Evolutionary conservation across 495 filamentous ascomycete species (phyloP).

Genomic region (Penicillium verhagenii): DNA sequence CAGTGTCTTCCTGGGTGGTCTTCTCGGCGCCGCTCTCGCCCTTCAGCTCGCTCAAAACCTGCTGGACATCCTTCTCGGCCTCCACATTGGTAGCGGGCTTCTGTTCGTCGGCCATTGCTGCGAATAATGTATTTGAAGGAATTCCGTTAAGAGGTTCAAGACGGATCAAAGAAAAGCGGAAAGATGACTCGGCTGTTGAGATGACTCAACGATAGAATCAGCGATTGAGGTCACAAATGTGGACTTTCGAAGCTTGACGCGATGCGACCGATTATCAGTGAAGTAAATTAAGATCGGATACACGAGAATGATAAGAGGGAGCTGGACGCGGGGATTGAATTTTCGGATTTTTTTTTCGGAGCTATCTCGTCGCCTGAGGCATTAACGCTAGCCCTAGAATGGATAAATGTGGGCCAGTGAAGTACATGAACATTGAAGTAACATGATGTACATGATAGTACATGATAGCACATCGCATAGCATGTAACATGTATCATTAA

Average conservation of each 20-base stretch:
- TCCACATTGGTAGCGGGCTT: constrained; percentile 41
- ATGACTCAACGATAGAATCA: neutral
- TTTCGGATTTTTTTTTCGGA: constrained; percentile 1
- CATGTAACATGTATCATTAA: too few species aligned
- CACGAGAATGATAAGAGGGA: neutral
- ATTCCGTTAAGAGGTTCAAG: neutral
- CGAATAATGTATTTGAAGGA: constrained; percentile 5
- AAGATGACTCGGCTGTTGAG: neutral
- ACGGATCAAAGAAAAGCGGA: constrained; percentile 1
- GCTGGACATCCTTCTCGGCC: constrained; percentile 48
- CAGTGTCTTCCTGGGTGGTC: constrained; percentile 34
- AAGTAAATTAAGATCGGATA: constrained; percentile 1
- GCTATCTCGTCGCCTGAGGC: constrained; percentile 1
- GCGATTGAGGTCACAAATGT: neutral
- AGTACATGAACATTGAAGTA: too few species aligned
- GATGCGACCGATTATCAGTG: neutral
- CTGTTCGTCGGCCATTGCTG: constrained; percentile 44
- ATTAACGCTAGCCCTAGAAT: neutral
- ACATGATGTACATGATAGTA: too few species aligned
- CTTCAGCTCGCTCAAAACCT: constrained; percentile 48
- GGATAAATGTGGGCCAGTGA: too few species aligned
- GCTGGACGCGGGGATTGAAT: neutral
- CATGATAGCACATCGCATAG: too few species aligned
- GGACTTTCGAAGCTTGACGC: neutral
- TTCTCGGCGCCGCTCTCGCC: constrained; percentile 32